Base-by-base conservation (phyloP, 352 stramenopile species). In the Phytophthora lateralis region DNA sequence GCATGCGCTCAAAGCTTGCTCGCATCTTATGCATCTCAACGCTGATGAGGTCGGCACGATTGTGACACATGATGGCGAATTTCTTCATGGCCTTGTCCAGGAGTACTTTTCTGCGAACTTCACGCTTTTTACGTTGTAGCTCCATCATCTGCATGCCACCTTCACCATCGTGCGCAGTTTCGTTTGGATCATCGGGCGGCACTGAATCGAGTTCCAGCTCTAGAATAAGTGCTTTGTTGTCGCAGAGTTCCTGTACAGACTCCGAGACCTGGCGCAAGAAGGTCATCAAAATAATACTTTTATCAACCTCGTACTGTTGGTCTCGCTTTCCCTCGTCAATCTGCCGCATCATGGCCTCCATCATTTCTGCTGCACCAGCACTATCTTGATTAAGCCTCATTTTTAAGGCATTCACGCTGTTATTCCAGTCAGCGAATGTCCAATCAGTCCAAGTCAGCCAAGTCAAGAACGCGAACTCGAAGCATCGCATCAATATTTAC, bases 21-120 rank as follows among this genome's bases (percentile, higher is more conserved):
- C 58, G 64, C 27, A 90, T 50, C 48, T 78, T 87, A 32, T 78
- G 70, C 55, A 91, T 57, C 56, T 93, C 82, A 12, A 88, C 46
- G 30, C 52, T 61, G 39, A 93, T 73, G 11, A 91, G 69, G 51
- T 87, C 76, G 4, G 75, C 75, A 5, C 82, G 71, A 59, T 75
- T 78, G 52, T 85, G 76, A 37, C 84, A 91, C 56, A 77, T 52
- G 43, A 90, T 82, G 1, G 56, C 73, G 60, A 91, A 85, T 49
- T 88, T 89, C 15, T 88, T 84, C 69, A 89, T 82, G 8, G 71
- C 69, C 57, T 88, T 89, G 29, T 93, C 85, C 77, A 88, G 75
- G 21, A 89, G 51, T 18, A 90, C 77, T 45, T 90, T 88, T 44
- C 78, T 79, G 0, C 78, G 78, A 27, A 93, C 72, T 47, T 91